Evolutionary conservation across 306 rosid species (phyloP).

Genomic region (Arachis stenosperma): DNA sequence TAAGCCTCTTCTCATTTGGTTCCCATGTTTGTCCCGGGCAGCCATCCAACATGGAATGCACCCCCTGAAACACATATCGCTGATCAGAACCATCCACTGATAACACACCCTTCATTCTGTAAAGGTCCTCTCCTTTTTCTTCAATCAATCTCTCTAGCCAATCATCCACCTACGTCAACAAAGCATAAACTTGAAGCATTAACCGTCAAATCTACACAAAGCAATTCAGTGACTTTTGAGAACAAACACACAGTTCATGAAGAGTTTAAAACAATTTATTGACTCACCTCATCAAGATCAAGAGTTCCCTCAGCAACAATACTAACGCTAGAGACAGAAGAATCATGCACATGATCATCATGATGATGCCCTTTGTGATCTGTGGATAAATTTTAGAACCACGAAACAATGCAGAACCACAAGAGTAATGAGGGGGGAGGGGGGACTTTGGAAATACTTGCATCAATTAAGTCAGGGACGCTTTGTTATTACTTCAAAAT

Average conservation of each 20-base stretch:
- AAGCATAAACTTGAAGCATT: conserved; percentile 9
- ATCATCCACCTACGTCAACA: conserved; percentile 66
- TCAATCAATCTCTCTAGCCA: conserved; percentile 90
- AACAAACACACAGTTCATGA: neutral
- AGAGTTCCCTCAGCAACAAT: conserved; percentile 83
- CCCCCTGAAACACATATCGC: conserved; percentile 89
- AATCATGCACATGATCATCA: conserved; percentile 76
- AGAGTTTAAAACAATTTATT: neutral
- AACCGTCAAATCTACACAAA: neutral
- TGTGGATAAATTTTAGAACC: conserved; percentile 41
- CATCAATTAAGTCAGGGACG: neutral
- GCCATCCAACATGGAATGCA: conserved; percentile 87
- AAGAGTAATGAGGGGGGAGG: neutral
- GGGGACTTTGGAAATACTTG: neutral
- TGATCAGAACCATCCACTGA: conserved; percentile 72
- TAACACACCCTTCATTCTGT: conserved; percentile 91
- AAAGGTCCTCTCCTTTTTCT: conserved; percentile 93
- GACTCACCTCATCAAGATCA: conserved; percentile 83
- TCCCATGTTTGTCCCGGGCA: conserved; percentile 79
- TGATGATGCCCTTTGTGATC: conserved; percentile 63
- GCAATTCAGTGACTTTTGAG: neutral
- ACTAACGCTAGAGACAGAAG: conserved; percentile 80
- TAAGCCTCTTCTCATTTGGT: conserved; percentile 74
- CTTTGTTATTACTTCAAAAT: too few species aligned
- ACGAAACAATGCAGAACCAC: conserved; percentile 26